A percentile compares a stretch with the other conserved stretches of the same genome.
These are phyloP conservation scores for Euphorbia peplus DNA, from an alignment of 345 rosid species.

Conservation along the genomic window DNA sequence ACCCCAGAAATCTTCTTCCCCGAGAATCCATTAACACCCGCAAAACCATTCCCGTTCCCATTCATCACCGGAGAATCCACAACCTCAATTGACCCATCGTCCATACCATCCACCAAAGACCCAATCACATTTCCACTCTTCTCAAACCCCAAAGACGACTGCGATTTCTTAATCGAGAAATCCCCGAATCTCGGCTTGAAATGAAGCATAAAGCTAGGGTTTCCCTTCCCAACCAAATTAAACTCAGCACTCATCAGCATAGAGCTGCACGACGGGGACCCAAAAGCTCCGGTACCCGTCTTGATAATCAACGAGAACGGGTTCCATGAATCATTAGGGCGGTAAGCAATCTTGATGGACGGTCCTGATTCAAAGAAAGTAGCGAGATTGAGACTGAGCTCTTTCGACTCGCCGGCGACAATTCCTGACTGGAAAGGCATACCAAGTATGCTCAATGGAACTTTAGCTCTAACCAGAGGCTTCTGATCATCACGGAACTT, in stretches of 20 bases:
- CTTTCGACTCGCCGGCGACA: conserved; percentile 84
- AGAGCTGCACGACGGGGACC: conserved; percentile 72
- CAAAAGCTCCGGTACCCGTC: conserved; percentile 81
- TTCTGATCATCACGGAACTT: conserved; percentile 89
- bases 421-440: conserved; percentile 87
- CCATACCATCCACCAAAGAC: conserved; percentile 12
- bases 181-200: conserved; percentile 88
- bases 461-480: conserved; percentile 76
- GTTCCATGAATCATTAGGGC: conserved; percentile 81
- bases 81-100: conserved; percentile 58
- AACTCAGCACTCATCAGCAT: conserved; percentile 93
- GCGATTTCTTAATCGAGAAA: conserved; percentile 80
- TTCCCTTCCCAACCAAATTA: conserved; percentile 55
- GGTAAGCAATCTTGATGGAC: conserved; percentile 70
- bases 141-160: conserved; percentile 46
- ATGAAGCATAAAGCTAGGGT: conserved; percentile 88
- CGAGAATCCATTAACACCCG: conserved; percentile 26
- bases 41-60: conserved; percentile 27
- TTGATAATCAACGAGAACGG: conserved; percentile 84
- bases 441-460: conserved; percentile 73
- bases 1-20: conserved; percentile 38
- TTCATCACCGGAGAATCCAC: conserved; percentile 44
- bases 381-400: conserved; percentile 69
- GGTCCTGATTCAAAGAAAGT: conserved; percentile 90
- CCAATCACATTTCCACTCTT: conserved; percentile 17